Conservation (phyloP, 2,329 filamentous ascomycete genomes). For the Aureobasidium vineae region DNA sequence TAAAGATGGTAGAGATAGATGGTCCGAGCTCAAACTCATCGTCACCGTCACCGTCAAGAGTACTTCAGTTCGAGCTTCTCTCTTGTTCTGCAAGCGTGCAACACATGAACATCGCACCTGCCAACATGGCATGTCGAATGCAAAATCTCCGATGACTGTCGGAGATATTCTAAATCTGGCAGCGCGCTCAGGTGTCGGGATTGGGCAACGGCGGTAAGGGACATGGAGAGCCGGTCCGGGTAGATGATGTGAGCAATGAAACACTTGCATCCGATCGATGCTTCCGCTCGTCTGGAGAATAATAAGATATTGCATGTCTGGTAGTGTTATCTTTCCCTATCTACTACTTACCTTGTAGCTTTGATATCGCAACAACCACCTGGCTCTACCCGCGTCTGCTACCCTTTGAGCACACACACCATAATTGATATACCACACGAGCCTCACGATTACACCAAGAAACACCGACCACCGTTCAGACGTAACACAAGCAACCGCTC, state of each 20-base stretch:
- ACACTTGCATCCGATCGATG: not conserved
- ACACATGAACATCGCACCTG: not conserved
- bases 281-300: not conserved
- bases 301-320: not conserved
- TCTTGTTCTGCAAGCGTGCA: not conserved
- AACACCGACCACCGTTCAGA: not conserved
- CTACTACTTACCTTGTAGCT: not conserved
- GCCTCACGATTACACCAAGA: not conserved
- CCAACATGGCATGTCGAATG: not conserved
- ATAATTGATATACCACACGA: not conserved
- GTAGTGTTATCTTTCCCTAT: not conserved
- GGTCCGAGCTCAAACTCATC: constrained; percentile 6
- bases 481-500: not conserved
- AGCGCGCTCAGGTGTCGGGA: constrained; percentile 1
- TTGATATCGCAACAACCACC: not conserved
- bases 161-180: constrained; percentile 15
- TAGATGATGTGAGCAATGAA: constrained; percentile 21
- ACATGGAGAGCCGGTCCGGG: constrained; percentile 22
- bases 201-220: constrained; percentile 13
- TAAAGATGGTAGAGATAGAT: not conserved
- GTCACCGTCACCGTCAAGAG: not conserved
- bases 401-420: not conserved
- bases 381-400: not conserved
- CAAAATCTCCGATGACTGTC: not conserved
- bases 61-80: not conserved